These are phyloP conservation scores for Cruciata laevipes DNA, from an alignment of 257 asterid genomes.

Conservation along the genomic window DNA sequence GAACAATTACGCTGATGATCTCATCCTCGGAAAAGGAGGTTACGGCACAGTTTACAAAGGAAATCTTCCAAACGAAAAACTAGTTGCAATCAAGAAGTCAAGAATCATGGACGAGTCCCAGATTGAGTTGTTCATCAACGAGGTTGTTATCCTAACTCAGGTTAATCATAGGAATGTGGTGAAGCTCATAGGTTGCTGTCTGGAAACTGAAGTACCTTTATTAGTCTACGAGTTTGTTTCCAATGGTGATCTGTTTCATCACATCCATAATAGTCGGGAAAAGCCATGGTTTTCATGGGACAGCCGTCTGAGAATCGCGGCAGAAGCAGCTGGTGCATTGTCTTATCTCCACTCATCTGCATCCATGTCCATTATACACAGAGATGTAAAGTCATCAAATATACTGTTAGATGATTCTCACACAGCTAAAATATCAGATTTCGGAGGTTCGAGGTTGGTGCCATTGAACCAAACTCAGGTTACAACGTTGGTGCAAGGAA, in stretches of 20 bases:
- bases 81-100: slow-evolving; percentile 50
- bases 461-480: slow-evolving; percentile 43
- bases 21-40: slow-evolving; percentile 52
- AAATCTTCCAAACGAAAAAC: slow-evolving; percentile 24
- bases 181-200: slow-evolving; percentile 50
- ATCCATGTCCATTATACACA: slow-evolving; percentile 37
- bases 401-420: slow-evolving; percentile 35
- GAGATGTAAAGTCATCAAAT: slow-evolving; percentile 58
- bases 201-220: slow-evolving; percentile 50
- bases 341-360: slow-evolving; percentile 64
- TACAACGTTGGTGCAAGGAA: slow-evolving; percentile 54
- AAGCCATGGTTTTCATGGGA: slow-evolving; percentile 50
- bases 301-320: slow-evolving; percentile 35
- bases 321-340: slow-evolving; percentile 43
- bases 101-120: slow-evolving; percentile 38
- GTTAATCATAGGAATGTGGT: slow-evolving; percentile 55
- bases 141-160: slow-evolving; percentile 50
- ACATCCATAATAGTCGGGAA: slow-evolving; percentile 31
- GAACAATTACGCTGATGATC: slow-evolving; percentile 37
- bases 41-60: slow-evolving; percentile 52
- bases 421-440: slow-evolving; percentile 45
- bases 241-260: slow-evolving; percentile 35
- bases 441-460: slow-evolving; percentile 53
- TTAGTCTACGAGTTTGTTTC: slow-evolving; percentile 43
- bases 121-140: slow-evolving; percentile 60